Percentiles rank a stretch among this genome's conserved stretches.
phyloP scores from a whole-genome alignment of 106 monocot species.

The Platanthera zijinensis region DNA sequence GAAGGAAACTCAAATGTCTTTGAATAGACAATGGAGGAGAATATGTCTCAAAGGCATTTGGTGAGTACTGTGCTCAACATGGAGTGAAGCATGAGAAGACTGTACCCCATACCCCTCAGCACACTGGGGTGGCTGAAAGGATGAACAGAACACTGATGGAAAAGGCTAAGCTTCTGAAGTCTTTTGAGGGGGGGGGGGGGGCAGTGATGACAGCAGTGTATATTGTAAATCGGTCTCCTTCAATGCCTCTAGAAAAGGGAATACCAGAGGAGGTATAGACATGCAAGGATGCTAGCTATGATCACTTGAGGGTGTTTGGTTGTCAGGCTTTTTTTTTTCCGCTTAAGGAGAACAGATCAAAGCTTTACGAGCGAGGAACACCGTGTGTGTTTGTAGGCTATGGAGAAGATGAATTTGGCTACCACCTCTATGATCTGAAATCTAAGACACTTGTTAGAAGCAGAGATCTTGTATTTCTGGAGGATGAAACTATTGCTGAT shows the following conservation, averaged over 20 bases:
- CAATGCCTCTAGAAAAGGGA: neutral
- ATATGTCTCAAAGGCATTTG: neutral
- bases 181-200: neutral
- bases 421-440: too few relatives aligned
- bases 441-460: too few relatives aligned
- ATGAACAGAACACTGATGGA: constrained; percentile 1
- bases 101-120: neutral
- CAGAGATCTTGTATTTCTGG: too few relatives aligned
- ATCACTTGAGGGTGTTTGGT: neutral
- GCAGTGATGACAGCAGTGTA: neutral
- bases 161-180: neutral
- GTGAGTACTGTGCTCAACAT: neutral
- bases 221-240: neutral
- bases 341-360: neutral
- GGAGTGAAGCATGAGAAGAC: constrained; percentile 4
- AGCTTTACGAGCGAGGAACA: too few relatives aligned
- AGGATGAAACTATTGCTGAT: too few relatives aligned
- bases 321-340: neutral
- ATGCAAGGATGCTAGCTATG: neutral
- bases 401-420: too few relatives aligned
- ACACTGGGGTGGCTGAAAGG: neutral
- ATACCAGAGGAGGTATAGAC: neutral
- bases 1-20: constrained; percentile 6
- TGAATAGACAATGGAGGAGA: constrained; percentile 5
- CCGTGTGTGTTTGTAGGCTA: too few relatives aligned